Base-by-base conservation (phyloP, 371 early-diverging fungal species). In the Funneliformis caledonium region DNA sequence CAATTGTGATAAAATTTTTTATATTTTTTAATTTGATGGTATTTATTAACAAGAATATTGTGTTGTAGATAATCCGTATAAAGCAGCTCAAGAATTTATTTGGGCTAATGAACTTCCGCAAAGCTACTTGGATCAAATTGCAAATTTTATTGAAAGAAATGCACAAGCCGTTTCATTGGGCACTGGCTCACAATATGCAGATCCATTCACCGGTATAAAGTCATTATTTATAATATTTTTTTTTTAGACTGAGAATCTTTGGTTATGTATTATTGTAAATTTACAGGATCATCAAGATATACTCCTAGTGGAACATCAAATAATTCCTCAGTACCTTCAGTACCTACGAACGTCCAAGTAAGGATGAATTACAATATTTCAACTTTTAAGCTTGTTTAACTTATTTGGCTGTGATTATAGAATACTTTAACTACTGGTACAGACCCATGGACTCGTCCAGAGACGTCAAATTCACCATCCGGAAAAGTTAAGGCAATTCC, bases 1-100 rank as follows among this genome's bases (percentile, higher is more conserved):
- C 22, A 47, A n/a, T 14, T 70, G 47, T 47, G 1, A 37, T 6
- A 6, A 8, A 6, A 45, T 45, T 6, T 45, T 45, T 37, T 26
- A 78, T 69, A 9, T n/a, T 22, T 31, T 37, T 26, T 62, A 42
- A 14, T 14, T 26, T 26, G 26, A 26, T 26, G 26, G 22, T 7
- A 16, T 50, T 50, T 12, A 52, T 45, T 45, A 52, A 52, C 16
- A 52, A 52, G 14, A 12, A 26, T 72, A 31, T 52, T 26, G 22
- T 14, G 6, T 70, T 45, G n/a, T 19, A 72, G 72, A 72, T 72
- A 98, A 99, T 83, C 98, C 98, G 1, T 98, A 93, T 83, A 84
- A 87, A 59, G 97, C 97, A 6, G 99, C 99, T 0, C 97, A 97
- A 83, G 87, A 91, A 42, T 99, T 99, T 81, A 89, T 99, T 52